Percentiles rank a stretch among this genome's conserved stretches.
Conservation (phyloP, 768 basidiomycete genomes). For the Boletus insuetus region DNA sequence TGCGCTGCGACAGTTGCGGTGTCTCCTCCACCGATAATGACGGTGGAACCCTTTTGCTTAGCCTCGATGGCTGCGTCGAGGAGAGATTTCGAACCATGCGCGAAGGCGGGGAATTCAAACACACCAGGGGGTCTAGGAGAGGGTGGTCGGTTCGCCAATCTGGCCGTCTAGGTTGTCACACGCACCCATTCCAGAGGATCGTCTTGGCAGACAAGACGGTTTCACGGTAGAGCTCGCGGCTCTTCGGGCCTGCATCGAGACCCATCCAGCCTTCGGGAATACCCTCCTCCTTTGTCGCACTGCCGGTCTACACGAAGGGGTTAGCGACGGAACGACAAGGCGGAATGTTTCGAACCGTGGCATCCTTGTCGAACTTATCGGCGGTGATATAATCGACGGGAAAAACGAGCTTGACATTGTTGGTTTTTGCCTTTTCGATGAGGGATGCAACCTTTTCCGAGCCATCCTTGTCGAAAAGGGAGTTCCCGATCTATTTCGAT, state of each 20-base stretch:
- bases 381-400: constrained; percentile 93
- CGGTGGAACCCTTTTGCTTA: constrained; percentile 79
- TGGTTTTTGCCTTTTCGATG: constrained; percentile 88
- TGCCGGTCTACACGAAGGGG: constrained; percentile 49
- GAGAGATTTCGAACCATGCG: constrained; percentile 77
- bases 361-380: constrained; percentile 94
- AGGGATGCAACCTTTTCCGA: constrained; percentile 80
- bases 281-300: constrained; percentile 77
- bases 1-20: constrained; percentile 97
- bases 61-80: constrained; percentile 87
- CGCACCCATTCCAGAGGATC: constrained; percentile 93
- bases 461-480: constrained; percentile 89
- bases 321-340: constrained; percentile 2
- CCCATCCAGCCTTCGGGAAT: constrained; percentile 96
- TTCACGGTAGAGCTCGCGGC: constrained; percentile 70
- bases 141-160: background rate
- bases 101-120: constrained; percentile 94
- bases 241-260: constrained; percentile 87
- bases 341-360: constrained; percentile 50
- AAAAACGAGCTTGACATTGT: constrained; percentile 92
- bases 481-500: constrained; percentile 73
- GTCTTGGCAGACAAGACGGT: constrained; percentile 90
- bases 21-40: constrained; percentile 95
- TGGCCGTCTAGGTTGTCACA: background rate
- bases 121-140: constrained; percentile 85